Percentiles rank a stretch among this genome's conserved stretches.
phyloP scores from a whole-genome alignment of 23 red algal species.

The Gracilariopsis chorda region DNA sequence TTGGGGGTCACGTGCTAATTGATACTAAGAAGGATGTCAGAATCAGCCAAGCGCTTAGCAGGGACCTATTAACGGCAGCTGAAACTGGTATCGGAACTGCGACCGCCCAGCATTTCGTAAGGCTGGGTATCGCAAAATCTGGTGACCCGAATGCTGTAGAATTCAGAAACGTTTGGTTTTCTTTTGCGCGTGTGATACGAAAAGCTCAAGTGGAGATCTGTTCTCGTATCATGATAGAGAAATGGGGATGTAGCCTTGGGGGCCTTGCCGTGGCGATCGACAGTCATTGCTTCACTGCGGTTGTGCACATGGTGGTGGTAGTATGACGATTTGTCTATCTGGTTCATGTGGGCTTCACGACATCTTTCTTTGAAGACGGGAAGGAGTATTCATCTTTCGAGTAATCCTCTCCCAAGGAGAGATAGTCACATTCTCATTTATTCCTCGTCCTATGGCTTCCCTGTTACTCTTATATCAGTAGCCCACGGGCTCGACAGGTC shows the following conservation, averaged over 20 bases:
- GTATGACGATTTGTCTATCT: no score
- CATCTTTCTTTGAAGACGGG: no score
- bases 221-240: conserved; percentile 44
- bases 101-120: background rate
- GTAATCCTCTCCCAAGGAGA: no score
- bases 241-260: conserved; percentile 61
- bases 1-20: conserved; percentile 12
- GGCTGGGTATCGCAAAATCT: background rate
- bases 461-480: no score
- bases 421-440: no score
- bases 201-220: conserved; percentile 13
- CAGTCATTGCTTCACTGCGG: conserved; percentile 45
- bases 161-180: conserved; percentile 44
- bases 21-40: conserved; percentile 12
- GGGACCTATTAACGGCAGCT: conserved; percentile 23
- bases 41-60: background rate
- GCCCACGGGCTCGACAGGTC: no score
- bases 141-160: background rate
- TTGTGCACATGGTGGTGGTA: no score
- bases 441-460: no score
- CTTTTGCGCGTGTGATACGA: background rate
- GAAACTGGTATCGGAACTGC: background rate
- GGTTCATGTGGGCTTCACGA: no score
- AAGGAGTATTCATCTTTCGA: no score
- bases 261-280: conserved; percentile 30